phyloP scores from a whole-genome alignment of 768 basidiomycete genomes.

The Dioszegia aurantiaca region DNA sequence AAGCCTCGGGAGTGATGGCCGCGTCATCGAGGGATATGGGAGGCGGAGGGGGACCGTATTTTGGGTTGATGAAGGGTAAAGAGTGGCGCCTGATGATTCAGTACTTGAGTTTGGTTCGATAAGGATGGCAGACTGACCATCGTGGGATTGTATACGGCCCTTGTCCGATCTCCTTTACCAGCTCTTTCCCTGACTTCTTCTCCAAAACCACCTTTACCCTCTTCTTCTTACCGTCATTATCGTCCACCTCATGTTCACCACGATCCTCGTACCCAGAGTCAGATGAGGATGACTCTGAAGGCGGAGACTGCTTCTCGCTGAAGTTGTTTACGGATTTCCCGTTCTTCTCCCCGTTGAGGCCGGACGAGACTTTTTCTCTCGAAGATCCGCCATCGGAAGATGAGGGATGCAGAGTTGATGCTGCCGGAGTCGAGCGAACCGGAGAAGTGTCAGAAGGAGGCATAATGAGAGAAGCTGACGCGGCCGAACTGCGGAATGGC shows the following conservation, averaged over 20 bases:
- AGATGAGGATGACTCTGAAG: background rate
- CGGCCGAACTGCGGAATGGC: background rate
- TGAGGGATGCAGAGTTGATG: constrained; percentile 8
- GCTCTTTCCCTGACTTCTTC: constrained; percentile 39
- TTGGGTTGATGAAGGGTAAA: constrained; percentile 45
- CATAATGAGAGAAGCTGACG: background rate
- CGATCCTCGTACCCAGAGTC: constrained; percentile 29
- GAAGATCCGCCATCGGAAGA: constrained; percentile 3
- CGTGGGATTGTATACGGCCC: constrained; percentile 43
- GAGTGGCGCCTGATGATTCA: constrained; percentile 43
- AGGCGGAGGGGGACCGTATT: constrained; percentile 49
- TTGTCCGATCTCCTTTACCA: constrained; percentile 28
- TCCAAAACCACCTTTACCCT: constrained; percentile 41
- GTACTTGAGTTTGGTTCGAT: background rate
- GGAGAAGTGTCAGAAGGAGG: background rate
- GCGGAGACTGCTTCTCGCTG: background rate
- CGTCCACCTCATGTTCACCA: constrained; percentile 36
- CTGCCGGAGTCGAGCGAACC: background rate
- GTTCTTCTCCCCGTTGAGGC: background rate
- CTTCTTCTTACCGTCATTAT: constrained; percentile 32
- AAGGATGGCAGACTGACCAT: constrained; percentile 30
- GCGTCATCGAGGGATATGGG: constrained; percentile 50
- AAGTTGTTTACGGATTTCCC: constrained; percentile 1
- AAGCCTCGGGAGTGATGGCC: constrained; percentile 62
- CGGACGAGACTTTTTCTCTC: background rate